A percentile compares a stretch with the other conserved stretches of the same genome.
Evolutionary conservation across 2,329 filamentous ascomycete species (phyloP).

Genomic region (Juglanconis oblonga): DNA sequence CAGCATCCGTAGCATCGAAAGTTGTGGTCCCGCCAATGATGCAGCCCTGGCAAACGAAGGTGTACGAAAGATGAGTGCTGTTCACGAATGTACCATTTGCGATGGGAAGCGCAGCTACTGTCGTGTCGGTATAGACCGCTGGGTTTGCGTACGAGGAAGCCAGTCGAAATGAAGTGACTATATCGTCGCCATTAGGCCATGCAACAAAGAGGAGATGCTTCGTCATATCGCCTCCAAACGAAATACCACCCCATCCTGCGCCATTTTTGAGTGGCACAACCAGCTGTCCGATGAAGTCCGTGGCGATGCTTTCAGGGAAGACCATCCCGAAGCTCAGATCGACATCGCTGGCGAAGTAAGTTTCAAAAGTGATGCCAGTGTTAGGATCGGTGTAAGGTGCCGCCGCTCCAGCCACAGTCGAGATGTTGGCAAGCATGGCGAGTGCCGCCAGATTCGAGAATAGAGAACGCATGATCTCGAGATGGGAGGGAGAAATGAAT

Average conservation of each 20-base stretch:
- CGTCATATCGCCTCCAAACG: constrained; percentile 40
- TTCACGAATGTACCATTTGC: constrained; percentile 45
- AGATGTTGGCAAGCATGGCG: constrained; percentile 23
- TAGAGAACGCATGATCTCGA: constrained; percentile 17
- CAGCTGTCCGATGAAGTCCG: constrained; percentile 54
- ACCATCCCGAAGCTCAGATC: constrained; percentile 49
- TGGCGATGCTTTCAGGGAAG: constrained; percentile 42
- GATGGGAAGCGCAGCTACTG: constrained; percentile 37
- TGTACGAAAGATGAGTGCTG: constrained; percentile 44
- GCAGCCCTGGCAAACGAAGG: constrained; percentile 44
- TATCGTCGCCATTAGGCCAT: constrained; percentile 38
- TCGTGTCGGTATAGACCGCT: constrained; percentile 33
- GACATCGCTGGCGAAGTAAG: constrained; percentile 27
- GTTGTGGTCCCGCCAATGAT: constrained; percentile 27
- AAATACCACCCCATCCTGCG: constrained; percentile 47
- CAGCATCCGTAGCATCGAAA: constrained; percentile 24
- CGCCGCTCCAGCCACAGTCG: constrained; percentile 22
- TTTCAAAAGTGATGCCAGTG: constrained; percentile 41
- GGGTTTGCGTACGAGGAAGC: constrained; percentile 37
- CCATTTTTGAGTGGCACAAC: constrained; percentile 36
- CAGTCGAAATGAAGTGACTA: constrained; percentile 25
- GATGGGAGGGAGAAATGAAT: background rate
- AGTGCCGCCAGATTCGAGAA: constrained; percentile 16
- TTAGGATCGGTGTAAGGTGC: constrained; percentile 32
- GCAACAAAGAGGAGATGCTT: constrained; percentile 40